phyloP scores from a whole-genome alignment of 352 stramenopile species.

The Phytophthora parvispora region DNA sequence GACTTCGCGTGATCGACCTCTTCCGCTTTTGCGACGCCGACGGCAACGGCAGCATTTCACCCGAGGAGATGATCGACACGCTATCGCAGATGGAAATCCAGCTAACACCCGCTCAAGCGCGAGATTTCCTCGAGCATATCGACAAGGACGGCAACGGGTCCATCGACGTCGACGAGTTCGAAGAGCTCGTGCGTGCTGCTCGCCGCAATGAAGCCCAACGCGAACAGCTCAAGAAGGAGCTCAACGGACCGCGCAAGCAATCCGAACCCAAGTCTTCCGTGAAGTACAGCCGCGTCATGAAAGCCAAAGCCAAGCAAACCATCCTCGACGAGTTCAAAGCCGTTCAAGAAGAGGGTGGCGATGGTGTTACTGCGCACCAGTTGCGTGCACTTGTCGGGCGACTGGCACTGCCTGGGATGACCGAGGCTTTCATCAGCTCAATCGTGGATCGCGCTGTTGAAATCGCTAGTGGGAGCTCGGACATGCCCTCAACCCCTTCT shows the following conservation, averaged over 20 bases:
- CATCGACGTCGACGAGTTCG: conserved; percentile 90
- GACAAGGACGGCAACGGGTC: conserved; percentile 88
- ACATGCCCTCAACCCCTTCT: not conserved
- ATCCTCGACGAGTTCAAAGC: conserved; percentile 78
- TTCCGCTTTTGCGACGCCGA: conserved; percentile 90
- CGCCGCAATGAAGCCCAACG: conserved; percentile 77
- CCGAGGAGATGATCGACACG: conserved; percentile 86
- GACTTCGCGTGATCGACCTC: conserved; percentile 84
- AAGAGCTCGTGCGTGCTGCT: conserved; percentile 81
- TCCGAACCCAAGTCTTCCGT: conserved; percentile 45
- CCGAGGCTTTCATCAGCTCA: conserved; percentile 55
- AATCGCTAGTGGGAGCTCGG: conserved; percentile 10
- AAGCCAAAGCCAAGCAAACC: conserved; percentile 60
- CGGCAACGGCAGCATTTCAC: conserved; percentile 82
- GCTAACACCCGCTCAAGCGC: conserved; percentile 66
- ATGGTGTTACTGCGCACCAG: conserved; percentile 49
- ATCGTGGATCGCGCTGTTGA: conserved; percentile 52
- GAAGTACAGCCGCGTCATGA: conserved; percentile 39
- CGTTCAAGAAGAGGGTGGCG: conserved; percentile 44
- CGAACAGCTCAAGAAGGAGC: conserved; percentile 78
- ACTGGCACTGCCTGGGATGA: conserved; percentile 61
- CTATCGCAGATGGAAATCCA: conserved; percentile 90
- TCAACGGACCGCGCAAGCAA: conserved; percentile 53
- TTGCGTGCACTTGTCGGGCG: conserved; percentile 55
- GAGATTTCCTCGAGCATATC: conserved; percentile 81